Percentiles rank a stretch among this genome's conserved stretches.
Evolutionary conservation across 495 filamentous ascomycete genomes (phyloP).

Genomic region (Viridothelium virens): DNA sequence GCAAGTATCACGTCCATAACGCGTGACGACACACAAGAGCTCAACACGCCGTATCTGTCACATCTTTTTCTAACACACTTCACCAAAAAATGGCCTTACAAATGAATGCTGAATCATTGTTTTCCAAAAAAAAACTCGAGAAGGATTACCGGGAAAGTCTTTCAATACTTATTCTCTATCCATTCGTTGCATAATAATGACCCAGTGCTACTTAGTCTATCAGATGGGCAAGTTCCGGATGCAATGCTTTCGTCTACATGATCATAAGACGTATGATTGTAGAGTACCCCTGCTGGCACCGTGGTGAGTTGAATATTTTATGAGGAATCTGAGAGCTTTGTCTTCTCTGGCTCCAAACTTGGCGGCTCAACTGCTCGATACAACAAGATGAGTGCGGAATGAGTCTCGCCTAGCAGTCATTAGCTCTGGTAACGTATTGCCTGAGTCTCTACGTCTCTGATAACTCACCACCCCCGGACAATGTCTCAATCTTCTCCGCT

Average conservation of each 20-base stretch:
- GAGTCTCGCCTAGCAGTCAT: constrained; percentile 61
- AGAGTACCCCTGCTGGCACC: background rate
- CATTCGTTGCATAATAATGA: background rate
- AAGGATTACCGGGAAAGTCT: background rate
- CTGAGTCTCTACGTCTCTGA: background rate
- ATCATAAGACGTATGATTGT: background rate
- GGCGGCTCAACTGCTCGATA: constrained; percentile 75
- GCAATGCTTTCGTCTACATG: background rate
- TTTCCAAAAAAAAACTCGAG: background rate
- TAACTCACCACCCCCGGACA: constrained; percentile 75
- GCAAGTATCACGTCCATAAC: background rate
- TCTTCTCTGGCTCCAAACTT: constrained; percentile 37
- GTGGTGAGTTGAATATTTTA: background rate
- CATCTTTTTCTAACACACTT: background rate
- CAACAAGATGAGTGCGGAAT: constrained; percentile 87
- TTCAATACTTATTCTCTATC: constrained; percentile 8
- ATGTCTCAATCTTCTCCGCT: constrained; percentile 77
- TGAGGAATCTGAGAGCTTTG: constrained; percentile 10
- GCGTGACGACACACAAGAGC: constrained; percentile 5
- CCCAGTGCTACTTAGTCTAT: too few relatives aligned
- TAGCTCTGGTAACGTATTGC: background rate
- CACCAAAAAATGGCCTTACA: background rate
- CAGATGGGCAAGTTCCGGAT: background rate
- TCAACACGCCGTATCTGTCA: background rate
- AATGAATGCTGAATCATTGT: background rate